Conservation (phyloP, 2,329 filamentous ascomycete species). For the Diaporthe helianthi region DNA sequence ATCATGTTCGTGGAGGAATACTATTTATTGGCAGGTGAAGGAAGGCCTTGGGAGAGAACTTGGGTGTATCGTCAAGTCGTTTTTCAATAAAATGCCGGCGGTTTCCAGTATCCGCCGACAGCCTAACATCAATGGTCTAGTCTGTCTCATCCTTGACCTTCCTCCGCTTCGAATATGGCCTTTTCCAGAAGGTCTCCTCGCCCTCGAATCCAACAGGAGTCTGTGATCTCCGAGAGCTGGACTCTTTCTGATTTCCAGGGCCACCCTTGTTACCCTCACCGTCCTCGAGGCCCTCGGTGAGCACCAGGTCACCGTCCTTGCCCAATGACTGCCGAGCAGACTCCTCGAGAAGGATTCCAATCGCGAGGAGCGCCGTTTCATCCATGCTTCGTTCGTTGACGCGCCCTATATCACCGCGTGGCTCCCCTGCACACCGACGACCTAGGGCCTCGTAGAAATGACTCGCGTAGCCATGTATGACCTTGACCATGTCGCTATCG, state of each 20-base stretch:
- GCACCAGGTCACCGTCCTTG: conserved; percentile 71
- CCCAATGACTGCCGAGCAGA: conserved; percentile 67
- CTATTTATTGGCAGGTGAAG: not conserved
- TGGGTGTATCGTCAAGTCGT: not conserved
- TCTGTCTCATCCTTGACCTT: conserved; percentile 38
- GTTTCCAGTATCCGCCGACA: not conserved
- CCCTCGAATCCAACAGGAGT: conserved; percentile 32
- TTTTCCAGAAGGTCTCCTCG: conserved; percentile 35
- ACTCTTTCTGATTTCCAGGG: conserved; percentile 8
- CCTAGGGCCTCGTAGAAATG: conserved; percentile 65
- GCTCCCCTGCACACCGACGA: conserved; percentile 22
- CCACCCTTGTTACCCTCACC: conserved; percentile 26
- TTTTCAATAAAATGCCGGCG: not conserved
- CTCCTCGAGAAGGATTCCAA: conserved; percentile 80
- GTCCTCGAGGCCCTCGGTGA: conserved; percentile 64
- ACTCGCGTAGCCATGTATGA: conserved; percentile 72
- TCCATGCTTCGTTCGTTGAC: conserved; percentile 71
- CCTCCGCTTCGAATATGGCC: conserved; percentile 43
- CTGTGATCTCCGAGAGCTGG: not conserved
- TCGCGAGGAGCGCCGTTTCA: conserved; percentile 77
- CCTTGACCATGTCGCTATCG: conserved; percentile 72
- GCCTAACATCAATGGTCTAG: not conserved
- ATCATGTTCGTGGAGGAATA: not conserved
- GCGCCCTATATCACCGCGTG: conserved; percentile 37
- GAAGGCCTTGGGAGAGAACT: not conserved